Conservation (phyloP, 148 eudicot genomes). For the Simmondsia chinensis region DNA sequence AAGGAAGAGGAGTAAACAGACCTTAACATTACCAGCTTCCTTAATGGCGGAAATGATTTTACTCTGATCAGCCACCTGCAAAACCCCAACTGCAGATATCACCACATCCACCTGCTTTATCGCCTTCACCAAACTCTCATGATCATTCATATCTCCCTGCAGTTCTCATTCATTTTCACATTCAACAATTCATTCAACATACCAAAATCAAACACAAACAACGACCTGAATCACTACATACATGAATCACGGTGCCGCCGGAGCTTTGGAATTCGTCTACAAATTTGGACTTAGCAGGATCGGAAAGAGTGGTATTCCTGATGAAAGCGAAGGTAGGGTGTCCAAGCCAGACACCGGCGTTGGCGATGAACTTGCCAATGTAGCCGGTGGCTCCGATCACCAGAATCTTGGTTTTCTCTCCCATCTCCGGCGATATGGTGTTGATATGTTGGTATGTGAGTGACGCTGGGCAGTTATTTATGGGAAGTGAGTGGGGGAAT, state of each 20-base stretch:
- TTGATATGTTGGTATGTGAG: no score
- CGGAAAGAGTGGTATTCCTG: neutral
- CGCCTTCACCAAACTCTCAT: conserved; percentile 11
- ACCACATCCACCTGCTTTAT: conserved; percentile 16
- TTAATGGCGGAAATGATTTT: conserved; percentile 16
- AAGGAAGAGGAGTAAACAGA: neutral
- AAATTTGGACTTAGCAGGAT: neutral
- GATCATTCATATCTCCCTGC: conserved; percentile 13
- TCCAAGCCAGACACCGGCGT: conserved; percentile 3
- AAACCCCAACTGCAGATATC: conserved; percentile 5
- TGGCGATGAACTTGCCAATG: conserved; percentile 3
- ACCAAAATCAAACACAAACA: neutral
- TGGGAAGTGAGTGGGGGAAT: no score
- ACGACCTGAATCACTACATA: neutral
- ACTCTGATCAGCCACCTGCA: conserved; percentile 4
- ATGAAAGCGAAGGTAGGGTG: conserved; percentile 2
- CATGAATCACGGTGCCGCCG: neutral
- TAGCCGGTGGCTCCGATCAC: no score
- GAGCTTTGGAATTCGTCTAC: neutral
- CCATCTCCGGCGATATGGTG: no score
- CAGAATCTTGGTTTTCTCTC: no score
- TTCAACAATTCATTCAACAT: neutral
- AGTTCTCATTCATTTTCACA: no score
- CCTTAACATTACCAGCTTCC: conserved; percentile 18
- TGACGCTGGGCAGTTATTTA: no score